A percentile compares a stretch with the other conserved stretches of the same genome.
Conservation (phyloP, 176 grass and related monocot species). For the Aegilops longissima region DNA sequence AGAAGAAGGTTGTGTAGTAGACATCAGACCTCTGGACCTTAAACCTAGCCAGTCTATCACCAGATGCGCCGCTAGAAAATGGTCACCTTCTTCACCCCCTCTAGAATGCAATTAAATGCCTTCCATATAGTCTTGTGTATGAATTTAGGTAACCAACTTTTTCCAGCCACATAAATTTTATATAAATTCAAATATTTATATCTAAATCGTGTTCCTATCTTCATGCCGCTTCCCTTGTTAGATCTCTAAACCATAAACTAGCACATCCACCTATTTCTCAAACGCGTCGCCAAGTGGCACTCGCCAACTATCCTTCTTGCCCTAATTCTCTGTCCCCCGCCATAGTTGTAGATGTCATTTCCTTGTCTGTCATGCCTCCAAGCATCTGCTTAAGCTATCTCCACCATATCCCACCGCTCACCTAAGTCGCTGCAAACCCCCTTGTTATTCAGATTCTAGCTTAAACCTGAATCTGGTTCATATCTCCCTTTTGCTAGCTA, state of each 20-base stretch:
- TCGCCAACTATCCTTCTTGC: not conserved
- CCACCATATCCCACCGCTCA: not conserved
- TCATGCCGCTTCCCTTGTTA: not conserved
- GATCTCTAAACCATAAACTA: no score
- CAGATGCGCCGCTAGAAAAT: no score
- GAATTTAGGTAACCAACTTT: not conserved
- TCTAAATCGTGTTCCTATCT: not conserved
- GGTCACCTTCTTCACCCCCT: no score
- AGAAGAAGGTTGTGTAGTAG: no score
- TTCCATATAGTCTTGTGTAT: not conserved
- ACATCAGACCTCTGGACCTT: no score
- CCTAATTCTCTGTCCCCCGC: not conserved
- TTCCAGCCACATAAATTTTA: no score
- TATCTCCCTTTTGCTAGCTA: no score
- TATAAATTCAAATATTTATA: no score
- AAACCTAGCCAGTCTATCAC: no score
- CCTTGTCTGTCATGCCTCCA: not conserved
- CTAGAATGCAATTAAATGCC: no score
- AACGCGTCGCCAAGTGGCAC: not conserved
- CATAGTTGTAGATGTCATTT: not conserved
- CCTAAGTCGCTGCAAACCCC: not conserved
- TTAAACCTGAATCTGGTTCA: no score
- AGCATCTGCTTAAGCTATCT: not conserved
- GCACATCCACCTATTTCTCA: no score
- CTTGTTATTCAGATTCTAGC: not conserved